Base-by-base conservation (phyloP, 2,329 filamentous ascomycete genomes). In the Aulographum hederae region DNA sequence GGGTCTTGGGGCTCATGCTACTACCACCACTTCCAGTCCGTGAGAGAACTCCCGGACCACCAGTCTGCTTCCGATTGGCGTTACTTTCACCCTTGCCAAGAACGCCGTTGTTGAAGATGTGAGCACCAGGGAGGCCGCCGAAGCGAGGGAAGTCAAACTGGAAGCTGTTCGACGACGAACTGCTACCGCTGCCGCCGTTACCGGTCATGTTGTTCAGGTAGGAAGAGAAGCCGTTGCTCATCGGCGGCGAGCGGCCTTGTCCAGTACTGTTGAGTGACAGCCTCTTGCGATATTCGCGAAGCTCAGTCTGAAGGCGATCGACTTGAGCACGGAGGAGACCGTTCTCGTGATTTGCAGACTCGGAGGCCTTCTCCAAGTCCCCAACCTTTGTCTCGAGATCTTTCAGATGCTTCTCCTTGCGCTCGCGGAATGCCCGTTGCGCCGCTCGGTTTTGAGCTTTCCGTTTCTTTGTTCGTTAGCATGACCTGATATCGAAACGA, bases 141-240 rank as follows among this genome's bases (percentile, higher is more conserved):
- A 98, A 95, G 48, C 79, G 85, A 40, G 89, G 86, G 41, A 95
- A 95, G 42, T 95, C 86, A 43, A 98, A 95, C 42, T 86, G 76
- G 48, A 95, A 95, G 49, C 78, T 84, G 50, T 78, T 76, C n/a
- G n/a, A n/a, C n/a, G n/a, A n/a, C n/a, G n/a, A n/a, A n/a, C n/a
- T n/a, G n/a, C n/a, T n/a, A n/a, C n/a, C n/a, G n/a, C n/a, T n/a
- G 39, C 78, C 77, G 44, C 65, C 72, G 33, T 75, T 59, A 41
- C 72, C 75, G 50, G 60, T 69, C 39, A 32, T 43, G 37, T 41
- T 46, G 33, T 41, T 44, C 35, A 58, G 53, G 45, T 51, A 51
- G 19, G 54, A 54, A 11, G 61, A 62, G 37, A 60, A 56, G 16
- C 57, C 52, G 32, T 52, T 51, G 35, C 49, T 41, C 4, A 52